phyloP scores from a whole-genome alignment of 768 basidiomycete species.

The Lentinula sp. region DNA sequence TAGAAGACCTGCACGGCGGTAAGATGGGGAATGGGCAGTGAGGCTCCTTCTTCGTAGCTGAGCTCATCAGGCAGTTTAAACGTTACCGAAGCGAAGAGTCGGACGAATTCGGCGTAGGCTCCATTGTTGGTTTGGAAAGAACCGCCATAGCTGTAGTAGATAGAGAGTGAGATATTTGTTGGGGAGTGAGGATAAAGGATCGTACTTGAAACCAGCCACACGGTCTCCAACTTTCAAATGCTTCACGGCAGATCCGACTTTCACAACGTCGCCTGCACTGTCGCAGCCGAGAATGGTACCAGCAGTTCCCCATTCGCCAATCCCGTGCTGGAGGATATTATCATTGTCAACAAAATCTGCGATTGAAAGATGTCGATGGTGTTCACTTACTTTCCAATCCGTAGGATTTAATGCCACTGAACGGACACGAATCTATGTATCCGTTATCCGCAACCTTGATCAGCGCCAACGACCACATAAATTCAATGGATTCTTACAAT shows the following conservation, averaged over 20 bases:
- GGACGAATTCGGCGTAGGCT: constrained; percentile 2
- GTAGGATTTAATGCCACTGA: constrained; percentile 4
- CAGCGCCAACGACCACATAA: not conserved
- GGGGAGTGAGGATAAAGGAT: not conserved
- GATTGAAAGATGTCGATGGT: too few species aligned
- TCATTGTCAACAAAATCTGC: not conserved
- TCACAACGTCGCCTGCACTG: constrained; percentile 2
- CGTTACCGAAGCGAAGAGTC: not conserved
- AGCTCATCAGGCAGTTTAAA: not conserved
- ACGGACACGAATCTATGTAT: constrained; percentile 3
- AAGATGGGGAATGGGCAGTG: constrained; percentile 3
- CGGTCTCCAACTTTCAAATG: constrained; percentile 6
- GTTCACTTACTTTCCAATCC: constrained; percentile 1
- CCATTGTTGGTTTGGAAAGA: constrained; percentile 3
- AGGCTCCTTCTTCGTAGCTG: constrained; percentile 3
- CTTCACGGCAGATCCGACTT: constrained; percentile 5
- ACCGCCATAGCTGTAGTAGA: not conserved
- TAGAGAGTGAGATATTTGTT: not conserved
- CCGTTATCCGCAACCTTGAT: not conserved
- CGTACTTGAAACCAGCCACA: constrained; percentile 3
- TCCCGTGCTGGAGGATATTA: not conserved
- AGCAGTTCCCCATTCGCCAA: constrained; percentile 1
- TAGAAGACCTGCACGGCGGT: constrained; percentile 4
- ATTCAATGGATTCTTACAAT: not conserved
- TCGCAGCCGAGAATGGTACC: constrained; percentile 4